Evolutionary conservation across 2,329 filamentous ascomycete genomes (phyloP).

Genomic region (Cercospora nicotianae): DNA sequence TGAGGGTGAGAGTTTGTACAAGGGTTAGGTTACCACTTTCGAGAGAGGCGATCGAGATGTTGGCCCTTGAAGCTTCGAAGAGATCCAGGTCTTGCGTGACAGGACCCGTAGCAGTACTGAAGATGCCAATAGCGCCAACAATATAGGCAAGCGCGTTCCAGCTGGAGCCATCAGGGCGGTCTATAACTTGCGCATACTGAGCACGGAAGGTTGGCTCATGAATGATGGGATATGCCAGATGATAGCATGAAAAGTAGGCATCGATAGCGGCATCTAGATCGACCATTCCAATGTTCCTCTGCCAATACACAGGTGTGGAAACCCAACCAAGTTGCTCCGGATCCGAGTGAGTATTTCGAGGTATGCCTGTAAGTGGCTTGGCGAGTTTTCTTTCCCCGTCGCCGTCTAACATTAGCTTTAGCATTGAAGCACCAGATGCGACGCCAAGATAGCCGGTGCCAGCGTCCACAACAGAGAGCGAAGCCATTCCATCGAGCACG

Average conservation of each 20-base stretch:
- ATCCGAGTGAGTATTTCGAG: slow-evolving; percentile 2
- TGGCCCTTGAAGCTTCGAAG: slow-evolving; percentile 48
- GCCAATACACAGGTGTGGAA: slow-evolving; percentile 27
- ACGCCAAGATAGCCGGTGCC: slow-evolving; percentile 51
- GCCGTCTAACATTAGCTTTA: slow-evolving; percentile 38
- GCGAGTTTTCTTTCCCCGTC: slow-evolving; percentile 17
- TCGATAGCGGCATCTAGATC: slow-evolving; percentile 39
- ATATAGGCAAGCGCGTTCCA: slow-evolving; percentile 52
- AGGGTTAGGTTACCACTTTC: slow-evolving; percentile 53
- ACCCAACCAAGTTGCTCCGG: slow-evolving; percentile 25
- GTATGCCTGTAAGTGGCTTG: slow-evolving; percentile 2
- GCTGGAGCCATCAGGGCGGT: slow-evolving; percentile 44
- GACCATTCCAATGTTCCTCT: slow-evolving; percentile 33
- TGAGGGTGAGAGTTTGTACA: slow-evolving; percentile 50
- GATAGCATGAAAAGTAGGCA: slow-evolving; percentile 51
- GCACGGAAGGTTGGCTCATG: slow-evolving; percentile 51
- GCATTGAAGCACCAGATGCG: slow-evolving; percentile 49
- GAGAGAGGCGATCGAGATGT: slow-evolving; percentile 49
- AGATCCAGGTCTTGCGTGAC: slow-evolving; percentile 47
- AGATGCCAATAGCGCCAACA: slow-evolving; percentile 49
- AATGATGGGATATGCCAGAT: slow-evolving; percentile 50
- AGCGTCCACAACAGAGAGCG: slow-evolving; percentile 36
- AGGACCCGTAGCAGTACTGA: slow-evolving; percentile 42
- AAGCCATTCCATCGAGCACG: slow-evolving; percentile 38
- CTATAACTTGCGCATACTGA: slow-evolving; percentile 48